Percentiles rank a stretch among this genome's conserved stretches.
Conservation (phyloP, 805 yeast species). For the Starmerella apis region DNA sequence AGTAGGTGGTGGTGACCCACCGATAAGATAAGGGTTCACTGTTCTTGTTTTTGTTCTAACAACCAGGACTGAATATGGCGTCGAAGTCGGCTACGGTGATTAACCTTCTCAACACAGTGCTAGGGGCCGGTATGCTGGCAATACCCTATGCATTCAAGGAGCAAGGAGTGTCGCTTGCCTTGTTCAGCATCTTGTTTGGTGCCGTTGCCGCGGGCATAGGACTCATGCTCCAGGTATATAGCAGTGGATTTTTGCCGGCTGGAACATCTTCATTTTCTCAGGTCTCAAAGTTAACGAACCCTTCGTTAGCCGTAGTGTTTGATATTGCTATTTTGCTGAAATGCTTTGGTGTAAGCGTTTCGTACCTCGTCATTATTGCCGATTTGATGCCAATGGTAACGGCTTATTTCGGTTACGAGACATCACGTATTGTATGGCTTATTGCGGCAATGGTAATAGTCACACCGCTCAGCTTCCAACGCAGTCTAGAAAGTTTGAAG, state of each 20-base stretch:
- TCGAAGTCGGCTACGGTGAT: slow-evolving; percentile 46
- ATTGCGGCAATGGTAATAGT: slow-evolving; percentile 32
- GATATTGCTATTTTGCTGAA: slow-evolving; percentile 66
- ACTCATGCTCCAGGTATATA: slow-evolving; percentile 29
- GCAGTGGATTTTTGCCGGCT: slow-evolving; percentile 38
- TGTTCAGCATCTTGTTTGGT: slow-evolving; percentile 45
- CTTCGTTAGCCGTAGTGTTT: slow-evolving; percentile 53
- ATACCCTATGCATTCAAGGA: slow-evolving; percentile 60
- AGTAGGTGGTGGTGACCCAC: neutral
- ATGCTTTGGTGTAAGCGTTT: slow-evolving; percentile 72
- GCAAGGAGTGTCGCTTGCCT: slow-evolving; percentile 53
- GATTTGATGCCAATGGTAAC: slow-evolving; percentile 55
- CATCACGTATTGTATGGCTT: slow-evolving; percentile 32
- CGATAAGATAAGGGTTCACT: slow-evolving; percentile 7
- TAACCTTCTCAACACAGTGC: slow-evolving; percentile 59
- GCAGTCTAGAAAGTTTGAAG: slow-evolving; percentile 69
- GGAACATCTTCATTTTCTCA: slow-evolving; percentile 63
- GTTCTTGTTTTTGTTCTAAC: neutral
- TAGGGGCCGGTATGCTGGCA: slow-evolving; percentile 71
- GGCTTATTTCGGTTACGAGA: slow-evolving; percentile 36
- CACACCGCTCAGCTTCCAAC: slow-evolving; percentile 59
- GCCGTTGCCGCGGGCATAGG: slow-evolving; percentile 60
- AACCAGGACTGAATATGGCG: slow-evolving; percentile 29
- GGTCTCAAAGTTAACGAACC: slow-evolving; percentile 57
- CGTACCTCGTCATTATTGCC: slow-evolving; percentile 62